Conservation (phyloP, 2,329 filamentous ascomycete species). For the Sclerotinia minor region DNA sequence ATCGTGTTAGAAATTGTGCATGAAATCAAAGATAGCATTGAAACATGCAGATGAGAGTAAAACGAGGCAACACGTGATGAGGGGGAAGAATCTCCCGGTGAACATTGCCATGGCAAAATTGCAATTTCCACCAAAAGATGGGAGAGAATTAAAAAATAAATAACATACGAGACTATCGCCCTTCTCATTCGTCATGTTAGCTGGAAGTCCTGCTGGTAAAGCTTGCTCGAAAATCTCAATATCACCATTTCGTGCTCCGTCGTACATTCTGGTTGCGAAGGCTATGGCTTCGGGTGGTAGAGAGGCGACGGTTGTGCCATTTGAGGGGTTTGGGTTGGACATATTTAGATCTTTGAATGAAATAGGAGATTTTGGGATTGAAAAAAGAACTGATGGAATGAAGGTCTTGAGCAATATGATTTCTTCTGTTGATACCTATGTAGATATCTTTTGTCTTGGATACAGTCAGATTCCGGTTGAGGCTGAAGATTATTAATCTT, state of each 20-base stretch:
- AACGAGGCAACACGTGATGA: constrained; percentile 3
- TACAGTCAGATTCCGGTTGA: neutral
- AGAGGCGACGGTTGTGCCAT: constrained; percentile 5
- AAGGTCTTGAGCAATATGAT: too few species aligned
- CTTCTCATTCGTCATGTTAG: constrained; percentile 71
- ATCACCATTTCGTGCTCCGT: constrained; percentile 62
- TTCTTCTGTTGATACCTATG: neutral
- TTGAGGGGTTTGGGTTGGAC: constrained; percentile 5
- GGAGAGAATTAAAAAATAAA: neutral
- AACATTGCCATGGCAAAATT: neutral
- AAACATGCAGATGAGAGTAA: neutral
- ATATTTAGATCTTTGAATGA: neutral
- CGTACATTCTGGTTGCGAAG: constrained; percentile 66
- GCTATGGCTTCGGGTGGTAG: constrained; percentile 65
- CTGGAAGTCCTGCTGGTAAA: constrained; percentile 63
- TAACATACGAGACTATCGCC: constrained; percentile 65
- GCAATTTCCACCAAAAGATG: rapidly evolving
- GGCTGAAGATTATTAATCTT: constrained; percentile 15
- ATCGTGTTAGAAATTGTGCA: constrained; percentile 8
- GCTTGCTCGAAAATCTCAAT: constrained; percentile 61
- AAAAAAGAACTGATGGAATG: too few species aligned
- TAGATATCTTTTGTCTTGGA: neutral
- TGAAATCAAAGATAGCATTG: neutral
- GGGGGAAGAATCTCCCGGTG: neutral
- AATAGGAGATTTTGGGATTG: neutral